Evolutionary conservation across 495 filamentous ascomycete genomes (phyloP).

Genomic region (Penicillium cataractarum): DNA sequence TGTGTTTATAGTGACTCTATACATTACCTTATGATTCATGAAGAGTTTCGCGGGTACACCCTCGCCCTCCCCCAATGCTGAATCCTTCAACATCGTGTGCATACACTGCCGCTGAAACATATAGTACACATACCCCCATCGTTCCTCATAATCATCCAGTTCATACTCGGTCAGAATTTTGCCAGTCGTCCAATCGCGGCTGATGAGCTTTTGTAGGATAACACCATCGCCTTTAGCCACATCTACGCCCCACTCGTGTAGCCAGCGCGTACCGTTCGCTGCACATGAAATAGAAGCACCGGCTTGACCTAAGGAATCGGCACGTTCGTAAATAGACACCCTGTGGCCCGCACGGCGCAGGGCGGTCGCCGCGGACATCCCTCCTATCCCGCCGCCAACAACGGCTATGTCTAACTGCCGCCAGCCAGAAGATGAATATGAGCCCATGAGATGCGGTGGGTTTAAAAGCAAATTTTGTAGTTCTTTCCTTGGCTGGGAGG

Average conservation of each 20-base stretch:
- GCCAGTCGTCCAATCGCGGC: conserved; percentile 51
- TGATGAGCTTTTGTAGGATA: conserved; percentile 50
- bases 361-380: conserved; percentile 65
- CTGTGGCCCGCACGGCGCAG: conserved; percentile 63
- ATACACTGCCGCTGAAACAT: conserved; percentile 61
- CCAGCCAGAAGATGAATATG: conserved; percentile 25
- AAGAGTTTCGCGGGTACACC: conserved; percentile 44
- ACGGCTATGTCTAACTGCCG: conserved; percentile 53
- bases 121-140: conserved; percentile 53
- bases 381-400: conserved; percentile 69
- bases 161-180: conserved; percentile 48
- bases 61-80: conserved; percentile 45
- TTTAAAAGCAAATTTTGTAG: neutral
- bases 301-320: conserved; percentile 45
- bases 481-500: neutral
- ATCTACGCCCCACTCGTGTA: conserved; percentile 49
- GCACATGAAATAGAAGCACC: conserved; percentile 50
- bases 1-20: neutral
- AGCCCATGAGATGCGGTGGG: neutral
- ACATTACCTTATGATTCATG: conserved; percentile 45
- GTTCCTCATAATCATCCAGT: conserved; percentile 45
- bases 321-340: conserved; percentile 53
- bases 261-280: conserved; percentile 48
- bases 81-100: conserved; percentile 56
- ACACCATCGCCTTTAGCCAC: conserved; percentile 49